Evolutionary conservation across 2,329 filamentous ascomycete species (phyloP), one percentile per base, ranked within the genome.

Genomic region (Ceratocystiopsis sp.): DNA sequence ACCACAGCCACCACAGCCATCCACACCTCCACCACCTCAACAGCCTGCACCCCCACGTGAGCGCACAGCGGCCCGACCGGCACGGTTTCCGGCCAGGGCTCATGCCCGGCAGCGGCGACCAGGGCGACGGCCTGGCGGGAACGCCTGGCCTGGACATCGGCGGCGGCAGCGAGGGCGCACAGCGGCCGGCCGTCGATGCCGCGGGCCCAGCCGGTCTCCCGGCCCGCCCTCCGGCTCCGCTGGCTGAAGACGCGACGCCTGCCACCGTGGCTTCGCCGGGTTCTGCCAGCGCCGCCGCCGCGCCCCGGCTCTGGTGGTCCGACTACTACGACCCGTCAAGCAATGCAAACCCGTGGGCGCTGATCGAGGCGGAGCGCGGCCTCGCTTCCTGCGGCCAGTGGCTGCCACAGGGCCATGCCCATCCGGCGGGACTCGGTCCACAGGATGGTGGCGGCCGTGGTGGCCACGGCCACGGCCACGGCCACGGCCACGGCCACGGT

Each of bases 331-430:
- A 83, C 46, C 70, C 73, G 0, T 69, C 66, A 45, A 82, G 78
- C 48, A 74, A 84, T 51, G 68, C 78, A 55, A 84, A 87, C 55
- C 82, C 82, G 0, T 87, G 82, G 82, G 70, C 67, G 41, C 57
- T 54, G 10, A 58, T 79, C 17, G 75, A 79, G 56, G 59, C 61
- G 51, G 51, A 56, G 8, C 57, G 57, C 19, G 66, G 66, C 0
- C 49, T 78, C 39, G 50, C 58, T 12, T 8, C 45, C 35, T 47
- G 67, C 14, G 70, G 67, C 3, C 53, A 50, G 0, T 78, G 71
- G 72, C 48, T 68, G 29, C 46, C 40, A 12, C 25, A 18, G 4
- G 44, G 39, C 11, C 42, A 45, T 10, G 14, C 34, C 14, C 40
- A 33, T 33, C 32, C 11, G 21, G 21, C 4, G 21, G 21, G 21